Conservation (phyloP, 225 moss, liverwort and hornwort genomes). For the Physcomitrellopsis africana region DNA sequence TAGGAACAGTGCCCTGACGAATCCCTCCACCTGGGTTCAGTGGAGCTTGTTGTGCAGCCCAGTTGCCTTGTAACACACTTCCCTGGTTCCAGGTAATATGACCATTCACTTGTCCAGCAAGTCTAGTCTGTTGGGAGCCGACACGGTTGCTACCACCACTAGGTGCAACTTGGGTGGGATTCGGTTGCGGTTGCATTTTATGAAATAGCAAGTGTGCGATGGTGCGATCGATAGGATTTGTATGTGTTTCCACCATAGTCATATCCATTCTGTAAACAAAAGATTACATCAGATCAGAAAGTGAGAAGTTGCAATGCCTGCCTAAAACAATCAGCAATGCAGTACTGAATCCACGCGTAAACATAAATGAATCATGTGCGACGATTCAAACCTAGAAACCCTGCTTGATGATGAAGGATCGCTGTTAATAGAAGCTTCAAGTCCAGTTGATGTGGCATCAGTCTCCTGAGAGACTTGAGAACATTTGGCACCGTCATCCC, state of each 20-base stretch:
- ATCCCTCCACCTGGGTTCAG: constrained; percentile 13
- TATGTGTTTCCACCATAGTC: constrained; percentile 70
- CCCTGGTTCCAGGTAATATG: constrained; percentile 9
- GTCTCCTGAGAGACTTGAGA: constrained; percentile 58
- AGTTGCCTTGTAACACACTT: constrained; percentile 12
- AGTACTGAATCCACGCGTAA: neutral
- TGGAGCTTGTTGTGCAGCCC: constrained; percentile 19
- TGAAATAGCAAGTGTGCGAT: constrained; percentile 76
- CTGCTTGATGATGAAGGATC: constrained; percentile 55
- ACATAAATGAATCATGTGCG: neutral
- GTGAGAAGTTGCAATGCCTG: neutral
- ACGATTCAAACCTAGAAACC: constrained; percentile 56
- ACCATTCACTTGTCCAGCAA: constrained; percentile 7
- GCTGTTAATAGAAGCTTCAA: constrained; percentile 63
- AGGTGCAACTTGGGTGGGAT: constrained; percentile 13
- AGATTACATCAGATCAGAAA: neutral
- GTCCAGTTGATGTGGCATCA: constrained; percentile 54
- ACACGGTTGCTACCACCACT: constrained; percentile 15
- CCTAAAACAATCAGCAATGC: neutral
- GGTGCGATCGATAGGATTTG: constrained; percentile 72
- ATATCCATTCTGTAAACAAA: constrained; percentile 54
- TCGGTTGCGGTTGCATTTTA: constrained; percentile 36
- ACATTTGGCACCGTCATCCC: constrained; percentile 45
- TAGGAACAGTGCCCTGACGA: neutral
- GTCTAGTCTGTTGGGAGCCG: neutral